Evolutionary conservation across 306 rosid genomes (phyloP).

Genomic region (Morella rubra): DNA sequence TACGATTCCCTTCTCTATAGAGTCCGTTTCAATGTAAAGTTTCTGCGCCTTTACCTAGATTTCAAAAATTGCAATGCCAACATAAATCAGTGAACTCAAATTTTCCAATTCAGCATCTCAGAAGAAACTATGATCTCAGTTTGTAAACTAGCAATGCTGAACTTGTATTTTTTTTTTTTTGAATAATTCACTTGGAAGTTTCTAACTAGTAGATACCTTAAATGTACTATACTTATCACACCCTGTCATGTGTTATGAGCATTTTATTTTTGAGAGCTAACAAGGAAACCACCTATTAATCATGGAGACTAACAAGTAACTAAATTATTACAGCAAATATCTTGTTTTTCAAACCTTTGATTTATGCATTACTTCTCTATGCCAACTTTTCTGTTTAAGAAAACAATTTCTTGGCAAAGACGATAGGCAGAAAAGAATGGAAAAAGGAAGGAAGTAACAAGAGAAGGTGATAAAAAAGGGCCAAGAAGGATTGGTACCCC

Average conservation of each 20-base stretch:
- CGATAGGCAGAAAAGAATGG: not conserved
- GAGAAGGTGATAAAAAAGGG: not conserved
- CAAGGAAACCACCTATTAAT: not conserved
- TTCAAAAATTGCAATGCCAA: constrained; percentile 11
- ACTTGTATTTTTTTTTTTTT: too few relatives aligned
- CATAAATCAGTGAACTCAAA: not conserved
- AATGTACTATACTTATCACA: too few relatives aligned
- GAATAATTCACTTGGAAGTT: too few relatives aligned
- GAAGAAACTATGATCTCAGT: not conserved
- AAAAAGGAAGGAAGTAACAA: not conserved
- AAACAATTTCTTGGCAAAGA: not conserved
- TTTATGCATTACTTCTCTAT: too few relatives aligned
- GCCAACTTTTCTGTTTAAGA: not conserved
- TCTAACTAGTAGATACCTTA: too few relatives aligned
- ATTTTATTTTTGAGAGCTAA: too few relatives aligned
- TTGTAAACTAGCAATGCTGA: too few relatives aligned
- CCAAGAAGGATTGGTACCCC: not conserved
- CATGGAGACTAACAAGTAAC: not conserved
- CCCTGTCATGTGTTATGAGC: not conserved
- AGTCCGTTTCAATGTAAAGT: constrained; percentile 48
- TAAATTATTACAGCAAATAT: not conserved
- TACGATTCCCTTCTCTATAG: constrained; percentile 72
- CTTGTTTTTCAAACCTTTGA: too few relatives aligned
- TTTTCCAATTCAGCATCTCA: too few relatives aligned
- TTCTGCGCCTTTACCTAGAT: constrained; percentile 51